Conservation (phyloP, 768 basidiomycete genomes). For the Tylopilus subfusipes region DNA sequence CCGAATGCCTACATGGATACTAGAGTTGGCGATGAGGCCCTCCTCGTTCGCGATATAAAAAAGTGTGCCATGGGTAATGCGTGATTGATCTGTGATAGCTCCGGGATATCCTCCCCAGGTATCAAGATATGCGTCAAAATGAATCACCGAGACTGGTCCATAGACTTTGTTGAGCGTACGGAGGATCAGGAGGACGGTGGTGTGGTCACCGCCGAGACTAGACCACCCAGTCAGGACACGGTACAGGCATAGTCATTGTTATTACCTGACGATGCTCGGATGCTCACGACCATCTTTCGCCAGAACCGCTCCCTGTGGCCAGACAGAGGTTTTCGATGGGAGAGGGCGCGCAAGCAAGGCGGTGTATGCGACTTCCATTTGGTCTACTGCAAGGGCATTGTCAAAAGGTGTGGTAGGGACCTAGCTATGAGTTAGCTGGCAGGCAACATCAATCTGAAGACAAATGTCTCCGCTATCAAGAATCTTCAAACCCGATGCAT, state of each 20-base stretch:
- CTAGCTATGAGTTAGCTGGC: conserved; percentile 33
- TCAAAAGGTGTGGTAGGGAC: conserved; percentile 79
- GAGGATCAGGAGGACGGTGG: conserved; percentile 82
- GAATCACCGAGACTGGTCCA: conserved; percentile 78
- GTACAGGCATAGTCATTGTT: not conserved
- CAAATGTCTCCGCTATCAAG: conserved; percentile 83
- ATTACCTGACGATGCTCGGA: conserved; percentile 67
- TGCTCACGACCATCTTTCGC: conserved; percentile 60
- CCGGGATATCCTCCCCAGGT: conserved; percentile 47
- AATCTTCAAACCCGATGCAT: conserved; percentile 50
- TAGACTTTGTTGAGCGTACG: conserved; percentile 76
- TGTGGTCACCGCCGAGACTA: conserved; percentile 80
- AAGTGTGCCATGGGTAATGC: conserved; percentile 82
- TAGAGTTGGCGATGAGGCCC: conserved; percentile 66
- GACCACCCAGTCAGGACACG: not conserved
- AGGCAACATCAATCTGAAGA: not conserved
- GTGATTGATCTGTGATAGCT: conserved; percentile 53
- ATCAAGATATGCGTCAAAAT: conserved; percentile 78
- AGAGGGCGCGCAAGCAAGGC: conserved; percentile 64
- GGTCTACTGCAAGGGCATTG: conserved; percentile 77
- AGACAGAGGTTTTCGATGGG: conserved; percentile 20
- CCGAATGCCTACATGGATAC: conserved; percentile 83
- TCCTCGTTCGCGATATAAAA: conserved; percentile 78
- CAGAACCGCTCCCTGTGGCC: conserved; percentile 31
- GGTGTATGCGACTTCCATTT: conserved; percentile 83